These are phyloP conservation scores for Henckelia pumila DNA, from an alignment of 257 asterid genomes.

Conservation along the genomic window DNA sequence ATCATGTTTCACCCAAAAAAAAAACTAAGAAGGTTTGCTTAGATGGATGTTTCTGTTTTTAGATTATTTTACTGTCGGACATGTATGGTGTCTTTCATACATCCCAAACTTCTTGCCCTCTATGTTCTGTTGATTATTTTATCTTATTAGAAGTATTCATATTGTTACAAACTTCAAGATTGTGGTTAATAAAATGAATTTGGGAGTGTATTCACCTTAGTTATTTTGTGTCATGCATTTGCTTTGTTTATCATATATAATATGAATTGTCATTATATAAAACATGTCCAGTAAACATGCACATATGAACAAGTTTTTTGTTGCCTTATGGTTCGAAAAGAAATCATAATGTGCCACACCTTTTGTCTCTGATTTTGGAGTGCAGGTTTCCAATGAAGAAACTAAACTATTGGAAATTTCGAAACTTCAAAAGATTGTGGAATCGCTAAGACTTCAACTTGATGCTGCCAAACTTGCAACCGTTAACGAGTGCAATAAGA, in stretches of 20 bases:
- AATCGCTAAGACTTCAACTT: conserved; percentile 71
- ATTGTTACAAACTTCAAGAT: not conserved
- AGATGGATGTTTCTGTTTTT: not conserved
- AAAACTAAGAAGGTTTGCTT: not conserved
- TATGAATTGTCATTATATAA: not conserved
- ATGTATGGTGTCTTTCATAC: not conserved
- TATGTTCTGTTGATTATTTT: not conserved
- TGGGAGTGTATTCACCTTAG: not conserved
- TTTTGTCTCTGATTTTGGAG: conserved; percentile 27
- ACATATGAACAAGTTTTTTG: not conserved
- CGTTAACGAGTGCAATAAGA: conserved; percentile 87
- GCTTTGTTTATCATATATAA: not conserved
- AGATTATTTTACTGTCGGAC: not conserved
- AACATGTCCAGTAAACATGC: not conserved
- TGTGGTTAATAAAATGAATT: conserved; percentile 1
- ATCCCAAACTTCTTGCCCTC: not conserved
- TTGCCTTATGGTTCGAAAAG: not conserved
- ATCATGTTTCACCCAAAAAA: no score
- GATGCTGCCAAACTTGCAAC: conserved; percentile 92
- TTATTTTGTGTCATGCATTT: not conserved
- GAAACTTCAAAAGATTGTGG: conserved; percentile 84
- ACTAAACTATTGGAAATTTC: conserved; percentile 72
- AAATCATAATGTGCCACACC: conserved; percentile 11
- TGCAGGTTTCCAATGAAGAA: conserved; percentile 86
- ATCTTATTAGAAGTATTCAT: not conserved